Conservation (phyloP, 768 basidiomycete species). For the Mycena chlorophos region DNA sequence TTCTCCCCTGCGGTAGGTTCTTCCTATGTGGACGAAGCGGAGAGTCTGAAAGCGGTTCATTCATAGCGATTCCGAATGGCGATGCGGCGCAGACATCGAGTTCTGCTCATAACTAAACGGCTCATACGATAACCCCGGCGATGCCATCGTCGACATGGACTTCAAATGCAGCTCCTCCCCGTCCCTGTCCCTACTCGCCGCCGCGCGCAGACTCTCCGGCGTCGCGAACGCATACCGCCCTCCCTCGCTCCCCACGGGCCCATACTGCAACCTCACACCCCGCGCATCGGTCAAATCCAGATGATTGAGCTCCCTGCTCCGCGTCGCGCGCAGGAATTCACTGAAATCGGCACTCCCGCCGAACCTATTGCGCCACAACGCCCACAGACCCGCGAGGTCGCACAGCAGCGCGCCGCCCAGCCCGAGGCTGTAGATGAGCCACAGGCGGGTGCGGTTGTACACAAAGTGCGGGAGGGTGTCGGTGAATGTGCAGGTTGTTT, state of each 20-base stretch:
- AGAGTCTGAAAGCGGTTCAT: no score
- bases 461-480: not conserved
- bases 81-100: no score
- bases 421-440: not conserved
- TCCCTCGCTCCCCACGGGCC: not conserved
- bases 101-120: no score
- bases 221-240: not conserved
- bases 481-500: not conserved
- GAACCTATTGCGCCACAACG: not conserved
- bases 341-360: not conserved
- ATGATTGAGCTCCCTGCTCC: not conserved
- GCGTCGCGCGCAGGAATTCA: not conserved
- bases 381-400: not conserved
- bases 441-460: not conserved
- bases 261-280: not conserved
- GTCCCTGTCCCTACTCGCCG: no score
- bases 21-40: no score
- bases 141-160: no score
- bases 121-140: no score
- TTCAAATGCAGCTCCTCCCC: no score
- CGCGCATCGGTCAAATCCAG: not conserved
- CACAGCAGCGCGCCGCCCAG: not conserved
- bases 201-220: constrained; percentile 3
- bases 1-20: no score
- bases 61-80: no score